Evolutionary conservation across 176 grass and related monocot species (phyloP), one percentile per base, ranked within the genome.

Genomic region (Bolboschoenus planiculmis): DNA sequence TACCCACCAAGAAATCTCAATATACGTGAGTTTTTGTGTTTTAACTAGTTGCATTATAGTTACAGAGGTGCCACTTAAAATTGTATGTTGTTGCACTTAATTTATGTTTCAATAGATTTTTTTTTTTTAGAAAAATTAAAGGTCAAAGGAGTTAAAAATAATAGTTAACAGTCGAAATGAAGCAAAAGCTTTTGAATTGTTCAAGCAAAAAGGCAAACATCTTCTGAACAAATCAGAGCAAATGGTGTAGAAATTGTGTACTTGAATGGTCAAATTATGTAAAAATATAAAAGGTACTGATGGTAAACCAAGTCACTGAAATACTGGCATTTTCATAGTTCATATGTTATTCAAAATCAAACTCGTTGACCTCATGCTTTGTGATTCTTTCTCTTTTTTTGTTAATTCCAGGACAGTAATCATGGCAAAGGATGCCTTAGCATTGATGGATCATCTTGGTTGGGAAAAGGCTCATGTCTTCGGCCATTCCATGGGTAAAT

Each of bases 401-500:
- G 23, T 63, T 65, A 50, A 64, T 86, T 23, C 15, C 90, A 94
- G 92, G 36, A 94, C 92, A 35, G 44, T 72, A 62, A 90, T 86
- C 80, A 94, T 94, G 89, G 92, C 92, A 7, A 94, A 83, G 47
- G 92, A 94, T 78, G 87, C 87, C 7, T 47, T 94, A 24, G 92
- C 85, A 6, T 80, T 94, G 30, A 66, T 94, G 89, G 83, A 91
- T 47, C 89, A 94, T 85, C 68, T 94, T 8, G 87, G 87, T 56
- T 94, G 92, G 92, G 62, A 77, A 64, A 88, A 83, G 14, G 90
- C 88, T 23, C 90, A 94, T 70, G 65, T 91, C 34, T 90, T 91
- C 56, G 90, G 92, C 10, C 92, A 94, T 79, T 95, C 89, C 36
- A 95, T 95, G 92, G 92, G 92, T 95, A 56, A 88, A 85, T 58